phyloP scores from a whole-genome alignment of 2,329 filamentous ascomycete species.

The Neurospora crassa region DNA sequence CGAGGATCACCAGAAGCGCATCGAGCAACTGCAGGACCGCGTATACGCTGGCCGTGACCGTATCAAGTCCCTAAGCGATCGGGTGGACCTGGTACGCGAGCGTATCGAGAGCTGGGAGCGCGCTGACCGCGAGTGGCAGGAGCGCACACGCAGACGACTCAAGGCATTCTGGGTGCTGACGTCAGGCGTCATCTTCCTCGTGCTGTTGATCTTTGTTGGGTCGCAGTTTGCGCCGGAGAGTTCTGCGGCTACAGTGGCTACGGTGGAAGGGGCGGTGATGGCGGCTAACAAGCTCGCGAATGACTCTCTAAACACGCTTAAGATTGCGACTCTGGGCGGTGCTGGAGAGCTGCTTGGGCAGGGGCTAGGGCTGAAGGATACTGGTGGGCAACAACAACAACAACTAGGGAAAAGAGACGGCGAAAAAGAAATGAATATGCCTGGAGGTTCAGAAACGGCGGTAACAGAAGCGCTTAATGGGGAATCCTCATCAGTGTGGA shows the following conservation, averaged over 20 bases:
- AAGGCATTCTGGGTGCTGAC: constrained; percentile 54
- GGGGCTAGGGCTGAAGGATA: neutral
- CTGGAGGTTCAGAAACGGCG: neutral
- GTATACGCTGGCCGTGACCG: constrained; percentile 50
- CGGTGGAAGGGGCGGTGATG: constrained; percentile 4
- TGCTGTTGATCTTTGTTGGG: constrained; percentile 34
- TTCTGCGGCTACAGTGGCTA: constrained; percentile 5
- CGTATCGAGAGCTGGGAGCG: constrained; percentile 60
- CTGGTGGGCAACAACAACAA: constrained; percentile 12
- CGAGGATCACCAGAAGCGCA: constrained; percentile 52
- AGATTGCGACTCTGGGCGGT: constrained; percentile 1
- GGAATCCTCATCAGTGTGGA: constrained; percentile 1
- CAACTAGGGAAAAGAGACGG: constrained; percentile 18
- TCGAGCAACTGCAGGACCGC: constrained; percentile 51
- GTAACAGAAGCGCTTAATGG: neutral
- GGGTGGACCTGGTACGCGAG: constrained; percentile 54
- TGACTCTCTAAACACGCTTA: constrained; percentile 8
- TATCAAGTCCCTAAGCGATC: constrained; percentile 48
- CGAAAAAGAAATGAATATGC: constrained; percentile 2
- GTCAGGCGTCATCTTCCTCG: constrained; percentile 35
- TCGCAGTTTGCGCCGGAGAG: constrained; percentile 23
- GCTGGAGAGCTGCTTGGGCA: neutral
- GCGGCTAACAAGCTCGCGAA: constrained; percentile 4
- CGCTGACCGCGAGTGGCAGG: constrained; percentile 58
- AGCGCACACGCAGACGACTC: constrained; percentile 53